Base-by-base conservation (phyloP, 306 rosid species). In the Clitoria ternatea region DNA sequence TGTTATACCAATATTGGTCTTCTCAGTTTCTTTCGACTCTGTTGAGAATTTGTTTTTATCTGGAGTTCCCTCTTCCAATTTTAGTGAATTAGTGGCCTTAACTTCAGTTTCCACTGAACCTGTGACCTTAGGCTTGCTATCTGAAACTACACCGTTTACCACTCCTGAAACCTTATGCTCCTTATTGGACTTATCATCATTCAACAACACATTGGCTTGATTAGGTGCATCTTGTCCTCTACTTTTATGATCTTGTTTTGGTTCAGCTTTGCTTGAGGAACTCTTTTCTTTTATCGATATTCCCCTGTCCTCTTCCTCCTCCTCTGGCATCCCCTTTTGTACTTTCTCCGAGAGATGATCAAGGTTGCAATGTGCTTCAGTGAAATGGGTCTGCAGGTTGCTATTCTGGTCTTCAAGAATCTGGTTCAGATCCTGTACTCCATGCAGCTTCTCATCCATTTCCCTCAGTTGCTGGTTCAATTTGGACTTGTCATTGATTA, bases 341-440 rank as follows among this genome's bases (percentile, higher is more conserved):
- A 87, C 79, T 57, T 82, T 81, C 54, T 71, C 86, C 3, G 91
- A 80, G 42, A 92, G 84, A 50, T 77, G 78, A 68, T 81, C 86
- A 13, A 92, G 91, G 77, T 85, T 82, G 40, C 81, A 77, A 30
- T 20, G 72, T 7, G 89, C 91, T 79, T 92, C 90, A 1, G 89
- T 84, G 66, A 92, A 84, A 72, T 89, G 90, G 36, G 80, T 75
- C 45, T 77, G 82, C 37, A 92, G 86, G 78, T 82, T 84, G 79
- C 24, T 54, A 35, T 82, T 84, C 90, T 84, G 88, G 63, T 66
- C 72, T 52, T 63, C 79, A 76, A 92, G 75, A 65, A 43, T 73
- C 40, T 27, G 60, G 69, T 80, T 82, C 23, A 89, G 85, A 66
- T 84, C 80, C 62, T 85, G 82, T 19, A 86, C 54, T 45, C 43